Evolutionary conservation across 2,329 filamentous ascomycete species (phyloP).

Genomic region (Colletotrichum sp.): DNA sequence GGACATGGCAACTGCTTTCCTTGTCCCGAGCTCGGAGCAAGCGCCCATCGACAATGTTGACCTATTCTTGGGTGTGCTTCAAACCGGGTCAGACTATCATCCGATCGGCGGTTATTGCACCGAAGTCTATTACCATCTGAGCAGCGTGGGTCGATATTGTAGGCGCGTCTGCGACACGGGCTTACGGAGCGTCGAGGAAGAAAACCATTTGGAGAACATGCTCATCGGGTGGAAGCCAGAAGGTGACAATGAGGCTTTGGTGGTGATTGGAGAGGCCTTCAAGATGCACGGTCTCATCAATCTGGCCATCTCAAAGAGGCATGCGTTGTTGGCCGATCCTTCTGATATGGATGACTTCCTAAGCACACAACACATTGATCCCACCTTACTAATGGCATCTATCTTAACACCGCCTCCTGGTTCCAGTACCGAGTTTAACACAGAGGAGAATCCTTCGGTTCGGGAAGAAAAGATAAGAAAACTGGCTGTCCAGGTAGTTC

Average conservation of each 20-base stretch:
- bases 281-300: not conserved
- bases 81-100: not conserved
- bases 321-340: not conserved
- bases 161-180: not conserved
- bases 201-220: not conserved
- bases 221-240: not conserved
- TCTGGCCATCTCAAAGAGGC: not conserved
- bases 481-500: not conserved
- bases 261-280: not conserved
- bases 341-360: not conserved
- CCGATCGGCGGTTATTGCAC: not conserved
- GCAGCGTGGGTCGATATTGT: not conserved
- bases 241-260: not conserved
- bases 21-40: not conserved
- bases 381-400: not conserved
- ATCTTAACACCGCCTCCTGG: not conserved
- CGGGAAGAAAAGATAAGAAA: not conserved
- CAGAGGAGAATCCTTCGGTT: not conserved
- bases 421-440: rapidly evolving
- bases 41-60: not conserved
- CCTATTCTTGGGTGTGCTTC: not conserved
- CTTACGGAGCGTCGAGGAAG: not conserved
- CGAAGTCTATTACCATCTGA: not conserved
- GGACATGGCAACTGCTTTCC: not conserved
- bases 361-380: not conserved